Evolutionary conservation across 192 early-diverging fungal species (phyloP).

Genomic region (Entomortierella beljakovae): DNA sequence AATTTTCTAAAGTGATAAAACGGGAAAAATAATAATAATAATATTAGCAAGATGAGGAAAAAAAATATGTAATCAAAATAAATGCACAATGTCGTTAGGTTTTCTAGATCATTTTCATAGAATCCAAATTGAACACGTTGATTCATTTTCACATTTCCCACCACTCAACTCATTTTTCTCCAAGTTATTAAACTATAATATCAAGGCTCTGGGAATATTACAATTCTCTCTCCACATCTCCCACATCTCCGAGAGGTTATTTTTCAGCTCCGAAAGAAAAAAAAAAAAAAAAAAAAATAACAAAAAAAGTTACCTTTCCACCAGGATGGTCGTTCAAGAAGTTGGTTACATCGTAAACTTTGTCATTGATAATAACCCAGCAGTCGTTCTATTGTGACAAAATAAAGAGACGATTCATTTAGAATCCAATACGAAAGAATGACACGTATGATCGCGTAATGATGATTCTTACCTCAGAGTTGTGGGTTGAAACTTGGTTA

Average conservation of each 20-base stretch:
- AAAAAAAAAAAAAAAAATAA: not conserved
- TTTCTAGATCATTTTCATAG: too few relatives aligned
- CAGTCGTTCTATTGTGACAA: conserved; percentile 38
- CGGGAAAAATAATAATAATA: not conserved
- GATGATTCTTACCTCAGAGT: conserved; percentile 28
- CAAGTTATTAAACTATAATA: too few relatives aligned
- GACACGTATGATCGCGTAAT: not conserved
- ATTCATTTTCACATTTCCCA: too few relatives aligned
- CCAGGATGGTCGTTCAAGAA: conserved; percentile 72
- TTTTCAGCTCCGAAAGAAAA: not conserved
- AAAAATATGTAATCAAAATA: not conserved
- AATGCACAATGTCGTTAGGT: too few relatives aligned
- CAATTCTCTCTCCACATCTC: too few relatives aligned
- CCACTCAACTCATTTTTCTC: too few relatives aligned
- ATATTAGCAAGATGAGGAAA: not conserved
- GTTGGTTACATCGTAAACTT: conserved; percentile 70
- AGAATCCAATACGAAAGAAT: not conserved
- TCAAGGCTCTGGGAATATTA: too few relatives aligned
- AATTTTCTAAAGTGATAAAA: conserved; percentile 62
- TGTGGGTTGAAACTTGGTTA: conserved; percentile 36
- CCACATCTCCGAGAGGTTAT: too few relatives aligned
- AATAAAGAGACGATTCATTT: not conserved
- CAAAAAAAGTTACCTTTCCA: conserved; percentile 40
- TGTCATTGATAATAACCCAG: conserved; percentile 73
- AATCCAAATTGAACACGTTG: too few relatives aligned